Conservation (phyloP, 2,329 filamentous ascomycete species). For the Alternaria arbusti region DNA sequence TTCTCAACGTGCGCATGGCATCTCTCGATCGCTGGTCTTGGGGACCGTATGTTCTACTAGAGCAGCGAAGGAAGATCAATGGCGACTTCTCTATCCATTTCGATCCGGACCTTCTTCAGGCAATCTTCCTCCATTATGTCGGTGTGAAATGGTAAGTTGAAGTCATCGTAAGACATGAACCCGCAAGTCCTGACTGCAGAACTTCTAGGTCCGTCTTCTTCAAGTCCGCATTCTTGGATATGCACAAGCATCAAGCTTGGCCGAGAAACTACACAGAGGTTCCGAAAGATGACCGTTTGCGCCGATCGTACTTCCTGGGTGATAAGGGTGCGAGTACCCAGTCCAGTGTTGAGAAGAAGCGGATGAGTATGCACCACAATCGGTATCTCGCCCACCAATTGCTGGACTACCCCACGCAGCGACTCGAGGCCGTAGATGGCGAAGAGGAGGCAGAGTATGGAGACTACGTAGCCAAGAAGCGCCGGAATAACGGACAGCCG, state of each 20-base stretch:
- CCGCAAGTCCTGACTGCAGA: not conserved
- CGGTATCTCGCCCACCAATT: conserved; percentile 38
- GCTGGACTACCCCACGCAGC: conserved; percentile 29
- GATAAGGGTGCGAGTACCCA: not conserved
- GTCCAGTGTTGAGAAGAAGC: conserved; percentile 26
- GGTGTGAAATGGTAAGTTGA: conserved; percentile 31
- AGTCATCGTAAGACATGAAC: not conserved
- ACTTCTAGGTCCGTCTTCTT: conserved; percentile 34
- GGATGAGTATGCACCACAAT: conserved; percentile 22
- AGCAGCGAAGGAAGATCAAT: conserved; percentile 39
- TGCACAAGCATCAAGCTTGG: conserved; percentile 30
- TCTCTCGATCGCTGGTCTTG: conserved; percentile 38
- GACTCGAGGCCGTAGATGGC: conserved; percentile 33
- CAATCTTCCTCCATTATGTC: conserved; percentile 44
- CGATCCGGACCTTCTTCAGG: conserved; percentile 41
- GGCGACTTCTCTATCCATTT: conserved; percentile 38
- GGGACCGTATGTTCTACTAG: conserved; percentile 36
- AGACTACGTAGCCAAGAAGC: conserved; percentile 11
- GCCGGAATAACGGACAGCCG: not conserved
- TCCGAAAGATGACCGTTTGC: conserved; percentile 25
- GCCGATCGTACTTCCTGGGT: conserved; percentile 37
- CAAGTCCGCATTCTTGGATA: conserved; percentile 28
- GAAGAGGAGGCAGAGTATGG: conserved; percentile 41
- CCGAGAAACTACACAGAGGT: conserved; percentile 21
- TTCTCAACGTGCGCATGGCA: conserved; percentile 41